Evolutionary conservation across 2,329 filamentous ascomycete genomes (phyloP), one percentile per base, ranked within the genome.

Genomic region (Didymella exigua): DNA sequence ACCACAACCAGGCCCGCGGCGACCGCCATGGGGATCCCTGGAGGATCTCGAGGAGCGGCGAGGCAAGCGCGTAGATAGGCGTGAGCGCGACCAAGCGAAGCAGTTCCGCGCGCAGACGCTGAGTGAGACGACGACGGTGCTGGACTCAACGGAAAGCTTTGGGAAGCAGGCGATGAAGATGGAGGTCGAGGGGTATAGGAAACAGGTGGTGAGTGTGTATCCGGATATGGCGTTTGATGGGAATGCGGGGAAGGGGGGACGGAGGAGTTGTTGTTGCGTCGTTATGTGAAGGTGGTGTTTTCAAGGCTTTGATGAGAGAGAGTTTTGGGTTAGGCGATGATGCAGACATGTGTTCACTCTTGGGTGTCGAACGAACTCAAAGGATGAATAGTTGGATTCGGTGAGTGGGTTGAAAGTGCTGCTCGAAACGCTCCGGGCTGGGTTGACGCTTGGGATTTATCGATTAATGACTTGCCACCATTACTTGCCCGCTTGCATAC

Each of bases 171-270:
- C 27, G 13, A 47, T 60, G 30, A 47, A 47, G 44, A 54, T 47
- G 11, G 62, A 65, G 36, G 61, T 68, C 5, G 58, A 67, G 11
- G 57, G 56, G 19, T 66, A 60, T 18, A 49, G 57, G n/a, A 54
- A 62, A 27, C 58, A 65, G 40, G 59, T 66, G 11, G 42, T 67
- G 5, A 42, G 40, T 5, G 41, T 67, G 8, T 68, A 68, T 49
- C 65, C 64, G 5, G 65, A 68, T 27, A 61, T 68, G 57, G 47
- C 51, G 24, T 65, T 68, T 36, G 59, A 63, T 42, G 59, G 58
- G 13, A 55, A 31, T 23, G 49, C 53, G 1, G 58, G 59, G 1
- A 55, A 49, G 14, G 46, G 54, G 2, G 49, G 50, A 5, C 24
- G 23, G 23, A 51, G 46, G 24, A 51, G 49, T 11, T 60, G 38